phyloP scores from a whole-genome alignment of 2,329 filamentous ascomycete genomes.

The Mycosphaerella sp. region DNA sequence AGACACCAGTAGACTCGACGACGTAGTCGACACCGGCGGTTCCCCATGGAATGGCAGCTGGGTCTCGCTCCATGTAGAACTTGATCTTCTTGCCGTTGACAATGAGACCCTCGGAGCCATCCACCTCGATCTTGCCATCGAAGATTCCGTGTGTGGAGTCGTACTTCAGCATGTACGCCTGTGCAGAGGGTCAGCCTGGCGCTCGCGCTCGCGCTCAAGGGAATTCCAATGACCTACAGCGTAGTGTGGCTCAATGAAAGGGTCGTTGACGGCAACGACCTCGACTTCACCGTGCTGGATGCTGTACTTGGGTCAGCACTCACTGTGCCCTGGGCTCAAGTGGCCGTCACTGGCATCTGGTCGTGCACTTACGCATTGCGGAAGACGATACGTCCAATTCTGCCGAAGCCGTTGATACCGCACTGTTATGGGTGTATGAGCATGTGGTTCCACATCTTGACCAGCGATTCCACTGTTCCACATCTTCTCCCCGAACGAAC shows the following conservation, averaged over 20 bases:
- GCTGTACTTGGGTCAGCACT: slow-evolving; percentile 37
- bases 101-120: slow-evolving; percentile 64
- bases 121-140: slow-evolving; percentile 80
- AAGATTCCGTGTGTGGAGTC: slow-evolving; percentile 95
- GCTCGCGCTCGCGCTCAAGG: neutral
- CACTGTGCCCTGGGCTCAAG: neutral
- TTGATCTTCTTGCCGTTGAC: slow-evolving; percentile 93
- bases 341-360: slow-evolving; percentile 5
- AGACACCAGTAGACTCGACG: slow-evolving; percentile 96
- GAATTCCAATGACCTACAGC: slow-evolving; percentile 63
- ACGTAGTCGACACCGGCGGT: slow-evolving; percentile 87
- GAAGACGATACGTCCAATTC: slow-evolving; percentile 98
- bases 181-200: slow-evolving; percentile 17
- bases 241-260: slow-evolving; percentile 97
- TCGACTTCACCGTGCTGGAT: slow-evolving; percentile 83
- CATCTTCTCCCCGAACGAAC: slow-evolving; percentile 26
- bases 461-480: slow-evolving; percentile 4
- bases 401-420: slow-evolving; percentile 99
- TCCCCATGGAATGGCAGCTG: slow-evolving; percentile 80
- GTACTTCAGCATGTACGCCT: slow-evolving; percentile 99
- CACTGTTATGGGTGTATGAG: slow-evolving; percentile 49
- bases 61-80: slow-evolving; percentile 93
- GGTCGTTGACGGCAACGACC: slow-evolving; percentile 96
- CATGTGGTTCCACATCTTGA: slow-evolving; percentile 12
- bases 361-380: slow-evolving; percentile 70